Base-by-base conservation (phyloP, 768 basidiomycete genomes). In the Serendipita sp. region DNA sequence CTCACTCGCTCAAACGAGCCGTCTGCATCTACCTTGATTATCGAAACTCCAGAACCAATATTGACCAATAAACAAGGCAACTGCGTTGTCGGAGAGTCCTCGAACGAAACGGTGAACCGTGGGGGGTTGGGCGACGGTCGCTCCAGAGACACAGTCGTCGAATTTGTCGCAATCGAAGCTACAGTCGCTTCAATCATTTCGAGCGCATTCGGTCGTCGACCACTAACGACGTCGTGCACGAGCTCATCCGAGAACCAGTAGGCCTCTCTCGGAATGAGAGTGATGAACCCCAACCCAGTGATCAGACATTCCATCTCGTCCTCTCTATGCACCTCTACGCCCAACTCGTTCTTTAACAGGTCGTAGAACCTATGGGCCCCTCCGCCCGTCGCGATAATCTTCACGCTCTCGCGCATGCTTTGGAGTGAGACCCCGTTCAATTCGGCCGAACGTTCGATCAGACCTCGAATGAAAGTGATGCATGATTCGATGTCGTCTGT, bases 231-330 rank as follows among this genome's bases (percentile, higher is more conserved):
- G 71, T 88, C 71, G 55, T 76, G 87, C 64, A 97, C 94, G 69
- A 97, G 83, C 75, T 97, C 89, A 74, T 99, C 95, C 63, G 93
- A 96, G 76, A 97, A 98, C 79, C 86, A 97, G 76, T 98, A 99
- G 33, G 91, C 95, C 76, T 99, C 96, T 75, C 92, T 86, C 37
- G 95, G 95, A 66, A 99, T 94, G 73, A 88, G 85, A 40, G 88
- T 87, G 73, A 98, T 87, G 76, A 99, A 99, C 74, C 91, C 88
- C 72, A 99, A 79, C 33, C 96, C 96, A 69, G 91, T 87, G 68
- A 97, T 98, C 71, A 98, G 75, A 70, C 96, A 97, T 76, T 91
- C 95, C 96, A 99, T 98, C 80, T 99, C 96, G 73, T 98, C 96
- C 74, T 98, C 95, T 64, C 87, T 75, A 66, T 78, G 77, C 46